phyloP scores from a whole-genome alignment of 768 basidiomycete genomes.

The Terana coerulea region DNA sequence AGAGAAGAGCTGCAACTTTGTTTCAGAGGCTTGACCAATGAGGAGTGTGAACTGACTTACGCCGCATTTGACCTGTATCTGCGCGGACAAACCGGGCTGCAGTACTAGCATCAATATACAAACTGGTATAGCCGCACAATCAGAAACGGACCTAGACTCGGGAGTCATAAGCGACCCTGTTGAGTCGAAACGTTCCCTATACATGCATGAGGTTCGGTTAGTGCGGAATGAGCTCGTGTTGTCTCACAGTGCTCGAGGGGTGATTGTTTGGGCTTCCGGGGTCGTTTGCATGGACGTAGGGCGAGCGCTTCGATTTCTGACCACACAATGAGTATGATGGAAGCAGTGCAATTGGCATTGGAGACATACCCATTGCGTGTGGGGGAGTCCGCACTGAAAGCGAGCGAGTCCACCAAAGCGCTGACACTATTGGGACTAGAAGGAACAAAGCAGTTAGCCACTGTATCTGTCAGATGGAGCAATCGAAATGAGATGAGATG shows the following conservation, averaged over 20 bases:
- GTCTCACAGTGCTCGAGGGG: background rate
- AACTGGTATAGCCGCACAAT: background rate
- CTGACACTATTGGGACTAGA: constrained; percentile 32
- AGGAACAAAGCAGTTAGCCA: background rate
- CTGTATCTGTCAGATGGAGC: background rate
- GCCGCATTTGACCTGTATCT: constrained; percentile 10
- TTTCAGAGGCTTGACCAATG: background rate
- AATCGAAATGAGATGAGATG: no score
- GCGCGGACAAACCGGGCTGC: constrained; percentile 21
- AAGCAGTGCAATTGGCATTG: background rate
- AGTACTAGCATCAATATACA: background rate
- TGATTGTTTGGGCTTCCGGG: background rate
- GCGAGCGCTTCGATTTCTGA: background rate
- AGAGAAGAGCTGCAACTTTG: constrained; percentile 8
- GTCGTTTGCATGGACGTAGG: background rate
- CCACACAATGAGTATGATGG: no score
- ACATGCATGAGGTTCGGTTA: background rate
- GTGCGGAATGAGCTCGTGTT: background rate
- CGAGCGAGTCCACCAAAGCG: constrained; percentile 23
- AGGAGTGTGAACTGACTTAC: constrained; percentile 1
- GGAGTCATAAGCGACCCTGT: constrained; percentile 23
- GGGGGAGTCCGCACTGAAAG: constrained; percentile 14
- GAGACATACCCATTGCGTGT: constrained; percentile 3
- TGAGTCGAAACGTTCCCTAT: constrained; percentile 2
- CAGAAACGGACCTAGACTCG: constrained; percentile 23